These are phyloP conservation scores for Waltiozyma sp. DNA, from an alignment of 1,139 yeast genomes.

Conservation along the genomic window DNA sequence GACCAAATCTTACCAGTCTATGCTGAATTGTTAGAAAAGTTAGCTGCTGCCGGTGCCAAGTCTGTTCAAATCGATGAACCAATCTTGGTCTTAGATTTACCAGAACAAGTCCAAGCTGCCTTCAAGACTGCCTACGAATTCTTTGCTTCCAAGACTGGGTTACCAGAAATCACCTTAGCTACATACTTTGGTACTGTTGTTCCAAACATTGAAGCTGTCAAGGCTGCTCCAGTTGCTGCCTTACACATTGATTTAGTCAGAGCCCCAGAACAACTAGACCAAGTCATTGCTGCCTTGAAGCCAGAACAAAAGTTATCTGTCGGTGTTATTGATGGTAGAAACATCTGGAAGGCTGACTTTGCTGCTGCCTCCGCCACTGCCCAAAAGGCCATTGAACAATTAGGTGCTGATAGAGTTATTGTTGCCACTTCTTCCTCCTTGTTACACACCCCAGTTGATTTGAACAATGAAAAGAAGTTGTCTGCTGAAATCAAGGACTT, in stretches of 20 bases:
- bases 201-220: constrained; percentile 87
- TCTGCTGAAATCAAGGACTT: constrained; percentile 88
- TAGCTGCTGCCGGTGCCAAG: constrained; percentile 90
- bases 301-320: constrained; percentile 75
- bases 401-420: constrained; percentile 81
- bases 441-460: constrained; percentile 97
- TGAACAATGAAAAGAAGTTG: constrained; percentile 82
- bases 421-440: constrained; percentile 95
- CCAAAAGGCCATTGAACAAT: constrained; percentile 68
- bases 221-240: constrained; percentile 86
- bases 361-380: constrained; percentile 75
- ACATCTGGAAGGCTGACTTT: constrained; percentile 97
- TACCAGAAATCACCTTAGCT: constrained; percentile 75
- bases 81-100: constrained; percentile 86
- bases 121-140: constrained; percentile 77
- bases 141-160: constrained; percentile 49
- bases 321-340: constrained; percentile 98
- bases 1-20: constrained; percentile 87
- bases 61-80: constrained; percentile 98
- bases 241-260: constrained; percentile 95
- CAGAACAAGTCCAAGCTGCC: constrained; percentile 72
- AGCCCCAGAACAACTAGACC: constrained; percentile 92
- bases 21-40: constrained; percentile 76
- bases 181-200: constrained; percentile 97
- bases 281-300: constrained; percentile 55